Conservation (phyloP, 2,329 filamentous ascomycete species). For the Apiospora saccharicola region DNA sequence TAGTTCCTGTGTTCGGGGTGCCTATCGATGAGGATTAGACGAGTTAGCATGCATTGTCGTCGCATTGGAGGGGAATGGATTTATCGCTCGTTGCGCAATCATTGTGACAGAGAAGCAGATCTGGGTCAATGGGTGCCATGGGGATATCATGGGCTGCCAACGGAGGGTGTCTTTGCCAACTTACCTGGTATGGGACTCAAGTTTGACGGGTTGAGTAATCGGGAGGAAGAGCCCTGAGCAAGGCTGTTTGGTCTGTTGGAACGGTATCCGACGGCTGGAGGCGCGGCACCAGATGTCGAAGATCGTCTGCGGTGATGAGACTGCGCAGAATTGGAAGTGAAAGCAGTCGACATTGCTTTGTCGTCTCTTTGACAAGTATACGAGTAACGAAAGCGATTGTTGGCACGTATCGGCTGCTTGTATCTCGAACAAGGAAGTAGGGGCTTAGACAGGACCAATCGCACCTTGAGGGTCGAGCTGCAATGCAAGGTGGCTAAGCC, state of each 20-base stretch:
- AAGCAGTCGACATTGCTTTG: slow-evolving; percentile 51
- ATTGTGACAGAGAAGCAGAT: slow-evolving; percentile 1
- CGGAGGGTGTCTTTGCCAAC: slow-evolving; percentile 37
- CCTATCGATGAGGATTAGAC: slow-evolving; percentile 43
- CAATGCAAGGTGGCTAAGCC: slow-evolving; percentile 25
- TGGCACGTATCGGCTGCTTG: slow-evolving; percentile 1
- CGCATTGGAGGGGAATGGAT: neutral
- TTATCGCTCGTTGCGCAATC: neutral
- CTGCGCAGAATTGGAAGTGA: slow-evolving; percentile 55
- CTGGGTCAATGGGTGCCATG: neutral
- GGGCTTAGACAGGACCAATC: slow-evolving; percentile 17
- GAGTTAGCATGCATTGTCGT: neutral
- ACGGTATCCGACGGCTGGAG: slow-evolving; percentile 44
- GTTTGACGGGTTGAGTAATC: slow-evolving; percentile 36
- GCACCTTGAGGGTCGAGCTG: slow-evolving; percentile 19
- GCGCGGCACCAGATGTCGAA: slow-evolving; percentile 44
- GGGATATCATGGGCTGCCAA: neutral
- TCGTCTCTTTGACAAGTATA: slow-evolving; percentile 17
- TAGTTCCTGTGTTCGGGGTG: slow-evolving; percentile 62
- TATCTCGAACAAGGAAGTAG: slow-evolving; percentile 20
- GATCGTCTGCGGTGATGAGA: slow-evolving; percentile 61
- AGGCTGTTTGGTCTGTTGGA: slow-evolving; percentile 25
- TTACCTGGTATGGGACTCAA: slow-evolving; percentile 66
- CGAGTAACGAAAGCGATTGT: slow-evolving; percentile 1
- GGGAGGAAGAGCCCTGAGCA: slow-evolving; percentile 11